These are phyloP conservation scores for Macrophomina pseudophaseolina DNA, from an alignment of 2,329 filamentous ascomycete species.

Conservation along the genomic window DNA sequence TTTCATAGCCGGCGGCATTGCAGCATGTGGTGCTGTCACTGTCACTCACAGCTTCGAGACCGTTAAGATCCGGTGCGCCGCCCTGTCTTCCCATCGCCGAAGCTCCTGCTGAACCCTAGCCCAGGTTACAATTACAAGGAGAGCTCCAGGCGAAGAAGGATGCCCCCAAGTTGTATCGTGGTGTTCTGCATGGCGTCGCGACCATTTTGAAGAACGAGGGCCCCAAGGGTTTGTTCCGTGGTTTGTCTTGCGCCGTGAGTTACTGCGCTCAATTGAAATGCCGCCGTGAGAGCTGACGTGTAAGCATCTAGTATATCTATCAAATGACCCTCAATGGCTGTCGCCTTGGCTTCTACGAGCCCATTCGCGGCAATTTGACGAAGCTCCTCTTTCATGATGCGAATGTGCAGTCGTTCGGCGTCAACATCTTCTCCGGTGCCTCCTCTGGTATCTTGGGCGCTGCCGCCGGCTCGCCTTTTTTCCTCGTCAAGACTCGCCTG, in stretches of 20 bases:
- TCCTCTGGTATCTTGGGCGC: conserved; percentile 88
- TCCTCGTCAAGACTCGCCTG: conserved; percentile 94
- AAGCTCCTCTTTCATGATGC: conserved; percentile 72
- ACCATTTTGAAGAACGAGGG: conserved; percentile 94
- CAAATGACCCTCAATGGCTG: conserved; percentile 96
- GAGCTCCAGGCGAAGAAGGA: conserved; percentile 87
- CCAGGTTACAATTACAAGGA: conserved; percentile 91
- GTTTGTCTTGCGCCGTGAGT: conserved; percentile 78
- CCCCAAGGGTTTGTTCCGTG: conserved; percentile 80
- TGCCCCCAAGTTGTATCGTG: conserved; percentile 86
- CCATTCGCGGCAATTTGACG: conserved; percentile 76
- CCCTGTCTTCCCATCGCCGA: background rate
- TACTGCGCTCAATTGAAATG: conserved; percentile 2
- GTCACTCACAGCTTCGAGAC: conserved; percentile 98
- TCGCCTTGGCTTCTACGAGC: conserved; percentile 96
- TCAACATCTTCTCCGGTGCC: conserved; percentile 95
- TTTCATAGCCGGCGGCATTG: conserved; percentile 94
- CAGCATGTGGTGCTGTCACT: conserved; percentile 95
- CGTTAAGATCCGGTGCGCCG: conserved; percentile 87
- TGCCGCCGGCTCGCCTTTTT: conserved; percentile 92
- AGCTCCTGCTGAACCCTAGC: conserved; percentile 31
- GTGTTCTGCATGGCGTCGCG: conserved; percentile 86
- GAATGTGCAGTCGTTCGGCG: conserved; percentile 78
- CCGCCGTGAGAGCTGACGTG: conserved; percentile 29
- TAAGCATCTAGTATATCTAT: conserved; percentile 74